A percentile compares a stretch with the other conserved stretches of the same genome.
Evolutionary conservation across 257 asterid species (phyloP).

Genomic region (Ajuga chamaepitys): DNA sequence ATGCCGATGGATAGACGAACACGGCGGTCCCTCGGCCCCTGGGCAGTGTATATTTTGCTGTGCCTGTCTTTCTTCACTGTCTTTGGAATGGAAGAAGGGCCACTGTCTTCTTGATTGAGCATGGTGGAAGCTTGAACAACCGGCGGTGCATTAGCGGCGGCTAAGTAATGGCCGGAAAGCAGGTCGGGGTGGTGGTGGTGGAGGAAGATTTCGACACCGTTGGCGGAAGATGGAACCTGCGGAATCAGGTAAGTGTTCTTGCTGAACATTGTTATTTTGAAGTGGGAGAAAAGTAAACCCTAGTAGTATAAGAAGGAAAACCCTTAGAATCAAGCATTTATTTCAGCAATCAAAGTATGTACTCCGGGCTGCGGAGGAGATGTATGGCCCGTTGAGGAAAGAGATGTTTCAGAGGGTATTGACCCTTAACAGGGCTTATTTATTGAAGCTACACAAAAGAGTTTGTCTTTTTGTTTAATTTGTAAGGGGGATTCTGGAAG

Average conservation of each 20-base stretch:
- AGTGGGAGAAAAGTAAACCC: conserved; percentile 9
- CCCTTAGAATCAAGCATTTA: conserved; percentile 14
- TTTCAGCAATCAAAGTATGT: conserved; percentile 15
- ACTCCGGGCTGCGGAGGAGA: neutral
- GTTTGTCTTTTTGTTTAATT: conserved; percentile 5
- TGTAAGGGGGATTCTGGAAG: conserved; percentile 10
- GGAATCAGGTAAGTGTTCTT: conserved; percentile 40
- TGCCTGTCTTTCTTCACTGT: conserved; percentile 50
- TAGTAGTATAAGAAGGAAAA: neutral
- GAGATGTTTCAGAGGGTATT: conserved; percentile 20
- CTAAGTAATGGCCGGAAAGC: conserved; percentile 21
- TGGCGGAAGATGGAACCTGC: conserved; percentile 23
- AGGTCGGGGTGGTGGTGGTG: conserved; percentile 29
- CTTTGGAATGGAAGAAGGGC: conserved; percentile 3
- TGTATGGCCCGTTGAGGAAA: conserved; percentile 23
- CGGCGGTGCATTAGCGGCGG: conserved; percentile 8
- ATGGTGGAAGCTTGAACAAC: too few species aligned
- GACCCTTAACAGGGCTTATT: conserved; percentile 6
- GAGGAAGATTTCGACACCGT: conserved; percentile 29
- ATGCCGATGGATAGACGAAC: conserved; percentile 78
- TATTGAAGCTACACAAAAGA: conserved; percentile 7
- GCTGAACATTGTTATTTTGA: conserved; percentile 27
- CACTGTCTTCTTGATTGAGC: conserved; percentile 11
- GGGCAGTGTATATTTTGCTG: conserved; percentile 75
- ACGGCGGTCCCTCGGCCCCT: conserved; percentile 79